Percentiles rank a stretch among this genome's conserved stretches.
Evolutionary conservation across 768 basidiomycete genomes (phyloP).

Genomic region (Trichaptum fuscoviolaceum): DNA sequence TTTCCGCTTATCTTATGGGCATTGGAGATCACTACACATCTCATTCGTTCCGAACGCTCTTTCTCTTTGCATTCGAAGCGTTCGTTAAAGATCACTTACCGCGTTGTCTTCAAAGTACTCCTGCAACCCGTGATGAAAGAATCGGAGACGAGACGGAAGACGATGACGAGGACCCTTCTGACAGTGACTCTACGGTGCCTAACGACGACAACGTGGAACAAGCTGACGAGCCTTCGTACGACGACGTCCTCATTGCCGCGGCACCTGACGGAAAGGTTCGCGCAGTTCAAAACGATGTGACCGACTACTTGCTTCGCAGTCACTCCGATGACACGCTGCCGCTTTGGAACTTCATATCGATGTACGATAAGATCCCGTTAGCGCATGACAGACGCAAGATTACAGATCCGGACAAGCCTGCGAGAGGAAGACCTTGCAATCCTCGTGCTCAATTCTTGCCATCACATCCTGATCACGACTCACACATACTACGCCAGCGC

Average conservation of each 20-base stretch:
- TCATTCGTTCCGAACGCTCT: constrained; percentile 29
- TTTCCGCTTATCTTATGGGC: constrained; percentile 29
- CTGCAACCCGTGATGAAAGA: background rate
- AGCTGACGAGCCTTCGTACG: too few relatives aligned
- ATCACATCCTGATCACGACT: too few relatives aligned
- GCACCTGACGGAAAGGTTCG: too few relatives aligned
- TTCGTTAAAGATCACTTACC: constrained; percentile 18
- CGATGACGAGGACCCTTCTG: too few relatives aligned
- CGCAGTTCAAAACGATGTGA: constrained; percentile 3
- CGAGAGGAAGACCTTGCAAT: too few relatives aligned
- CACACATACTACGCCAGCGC: too few relatives aligned
- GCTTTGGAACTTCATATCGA: constrained; percentile 6
- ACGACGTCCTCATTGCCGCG: too few relatives aligned
- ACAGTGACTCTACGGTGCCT: background rate
- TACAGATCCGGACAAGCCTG: too few relatives aligned
- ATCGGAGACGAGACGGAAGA: background rate
- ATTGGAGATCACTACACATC: constrained; percentile 32
- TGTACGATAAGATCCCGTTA: too few relatives aligned
- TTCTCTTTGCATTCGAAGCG: constrained; percentile 31
- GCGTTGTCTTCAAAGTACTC: background rate
- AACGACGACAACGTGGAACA: too few relatives aligned
- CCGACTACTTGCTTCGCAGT: constrained; percentile 2
- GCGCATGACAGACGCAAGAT: too few relatives aligned
- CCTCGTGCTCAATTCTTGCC: too few relatives aligned
- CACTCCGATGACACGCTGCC: constrained; percentile 25